Base-by-base conservation (phyloP, 2,329 filamentous ascomycete species). In the Emmonsiellopsis sp. region DNA sequence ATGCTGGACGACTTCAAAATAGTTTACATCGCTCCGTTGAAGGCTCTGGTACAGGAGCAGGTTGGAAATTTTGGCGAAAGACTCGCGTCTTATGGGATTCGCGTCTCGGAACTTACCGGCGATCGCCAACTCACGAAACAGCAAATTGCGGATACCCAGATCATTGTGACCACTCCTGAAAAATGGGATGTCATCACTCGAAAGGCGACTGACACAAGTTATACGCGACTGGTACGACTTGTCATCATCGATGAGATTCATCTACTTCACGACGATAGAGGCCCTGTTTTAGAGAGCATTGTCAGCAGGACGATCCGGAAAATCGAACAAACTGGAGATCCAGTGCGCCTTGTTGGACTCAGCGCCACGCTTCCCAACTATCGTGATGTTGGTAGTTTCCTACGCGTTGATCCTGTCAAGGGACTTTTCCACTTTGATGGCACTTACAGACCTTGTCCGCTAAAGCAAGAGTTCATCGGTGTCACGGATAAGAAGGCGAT, bases 131-230 rank as follows among this genome's bases (percentile, higher is more conserved):
- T 98, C 67, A 98, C 92, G 16, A 98, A 98, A 73, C 90, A 95
- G 70, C 93, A 98, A 76, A 97, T 98, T 58, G 84, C 92, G 1
- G 93, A 98, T 65, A 98, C 93, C 0, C 92, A 98, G 69, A 85
- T 98, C 62, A 98, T 98, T 62, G 91, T 98, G 55, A 98, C 93
- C 0, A 98, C 93, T 0, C 93, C 93, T 16, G 93, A 98, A 72
- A 98, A 98, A 74, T 98, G 90, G 87, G 93, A 98, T 71, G 92
- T 98, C 61, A 96, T 98, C 62, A 98, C 94, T 5, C 84, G 94
- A 72, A 98, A 98, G 72, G 91, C 92, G 6, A 96, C 92, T 1
- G 94, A 98, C 67, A 82, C 93, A 52, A 95, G 90, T 63, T 98
- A 98, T 71, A 98, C 91, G 13, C 95, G 94, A 63, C 81, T 98